Evolutionary conservation across 805 yeast species (phyloP), one percentile per base, ranked within the genome.

Genomic region (Saccharomycopsis selenospora): DNA sequence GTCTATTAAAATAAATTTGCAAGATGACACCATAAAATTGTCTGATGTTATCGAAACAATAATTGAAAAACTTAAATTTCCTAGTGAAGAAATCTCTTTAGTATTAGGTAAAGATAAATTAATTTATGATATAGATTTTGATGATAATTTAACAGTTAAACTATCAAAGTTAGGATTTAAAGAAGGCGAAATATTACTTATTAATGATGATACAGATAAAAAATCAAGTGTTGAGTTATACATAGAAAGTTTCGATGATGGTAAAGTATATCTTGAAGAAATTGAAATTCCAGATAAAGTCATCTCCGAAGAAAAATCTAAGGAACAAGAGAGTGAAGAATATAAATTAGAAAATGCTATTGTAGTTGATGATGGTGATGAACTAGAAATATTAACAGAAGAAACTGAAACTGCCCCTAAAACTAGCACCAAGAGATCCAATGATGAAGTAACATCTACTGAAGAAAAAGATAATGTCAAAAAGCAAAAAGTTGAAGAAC

Each of bases 111-210:
- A 69, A 33, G 75, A 77, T 29, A 73, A 75, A 55, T 70, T 93
- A 51, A 61, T 93, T 6, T 87, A 86, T 57, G 99, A 93, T 65
- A 72, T 72, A 49, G 99, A 91, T 59, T 89, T 86, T 62, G 95
- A 87, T 44, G 98, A 90, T 59, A 82, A 91, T 58, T 57, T 71
- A 10, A 68, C 66, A 0, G 69, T 67, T 28, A 61, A 70, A 0
- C 65, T 93, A 14, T 49, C 54, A 1, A 76, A 75, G 1, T 62
- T 82, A 13, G 83, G 84, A 7, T 66, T 89, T 25, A 56, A 54
- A 4, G 65, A 69, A 44, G 93, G 91, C n/a, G 73, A 79, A 18
- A 69, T 82, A 18, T 36, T 93, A 13, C 73, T 82, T 1, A 71
- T 93, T 14, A 78, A 82, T 42, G 99, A 93, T 64, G 96, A 91